Evolutionary conservation across 108 stramenopile species (phyloP), one percentile per base, ranked within the genome.

Genomic region (Pseudonitzschia multistriata): DNA sequence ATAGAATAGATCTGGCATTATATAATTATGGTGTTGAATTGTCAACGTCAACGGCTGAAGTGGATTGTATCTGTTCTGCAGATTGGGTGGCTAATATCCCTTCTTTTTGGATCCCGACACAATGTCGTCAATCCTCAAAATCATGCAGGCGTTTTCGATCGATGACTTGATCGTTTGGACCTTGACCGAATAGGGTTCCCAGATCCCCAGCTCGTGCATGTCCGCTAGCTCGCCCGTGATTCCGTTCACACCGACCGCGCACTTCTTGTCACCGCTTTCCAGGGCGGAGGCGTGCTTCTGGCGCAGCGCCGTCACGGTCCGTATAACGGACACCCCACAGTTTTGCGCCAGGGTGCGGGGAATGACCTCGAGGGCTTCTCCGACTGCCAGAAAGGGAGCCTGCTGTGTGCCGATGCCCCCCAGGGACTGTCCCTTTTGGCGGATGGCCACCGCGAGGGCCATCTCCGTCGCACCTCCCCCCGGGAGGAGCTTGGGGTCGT

Each of bases 161-260:
- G 98, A 93, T 27, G 99, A 99, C 83, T 99, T 99, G 90, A 99
- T 94, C n/a, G 98, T 99, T 91, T 99, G 99, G n/a, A 95, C 89
- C 82, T 99, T 99, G 67, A 99, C 99, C 39, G 90, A 77, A 72
- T 96, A 96, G 28, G 99, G 97, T 75, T 99, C 99, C 98, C 98
- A 99, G 66, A 99, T 92, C 40, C 97, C 97, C 66, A 91, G 85
- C 47, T 96, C 88, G 60, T 86, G 83, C 98, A 99, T 99, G 83
- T 97, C 96, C 0, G 86, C 96, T 69, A 98, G 64, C n/a, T 93
- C 88, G 36, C 99, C 99, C 1, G 94, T 97, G 17, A 79, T 78
- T 7, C 99, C 99, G 82, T 99, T 92, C 62, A 99, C 82, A 25
- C 99, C 99, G 82, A 94, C 88, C 62, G 91, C 80, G 82, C 92